Evolutionary conservation across 441 rosid genomes (phyloP), one percentile per base, ranked within the genome.

Genomic region (Croton laevigatus): DNA sequence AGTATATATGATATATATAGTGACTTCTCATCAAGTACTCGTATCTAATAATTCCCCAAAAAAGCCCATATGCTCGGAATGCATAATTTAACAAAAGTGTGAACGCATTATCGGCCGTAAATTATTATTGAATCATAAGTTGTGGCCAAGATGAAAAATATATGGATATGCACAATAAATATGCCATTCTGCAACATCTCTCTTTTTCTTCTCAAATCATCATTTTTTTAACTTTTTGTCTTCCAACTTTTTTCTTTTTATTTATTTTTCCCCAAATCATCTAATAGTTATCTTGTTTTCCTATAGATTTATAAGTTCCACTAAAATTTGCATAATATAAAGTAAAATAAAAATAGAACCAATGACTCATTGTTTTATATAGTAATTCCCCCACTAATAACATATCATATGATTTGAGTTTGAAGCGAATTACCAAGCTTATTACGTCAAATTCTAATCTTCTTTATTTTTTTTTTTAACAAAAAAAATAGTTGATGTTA

Each of bases 81-180:
- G 32, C 1, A 1, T 10, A 12, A 16, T 19, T 8, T 6, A 9
- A 7, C 44, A 6, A 40, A 40, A 40, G 62, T 68, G 64, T 57
- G 71, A 44, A 68, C 36, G 63, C 52, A 68, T 38, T 17, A 57
- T 44, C 12, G 20, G 71, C 64, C 71, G 71, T 42, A 58, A 68
- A 44, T 57, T 3, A 20, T 12, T 42, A 16, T 6, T 34, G 32
- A 27, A 27, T 17, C 3, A 3, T 42, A 19, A 49, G 32, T 8
- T 48, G 69, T 27, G 44, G 19, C 23, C 49, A 34, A 65, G 13
- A 45, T 37, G 46, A 8, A 61, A 61, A 61, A 17, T 37, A 61
- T 27, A 27, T 27, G 32, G 32, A 27, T 27, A 27, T n/a, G n/a
- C n/a, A n/a, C n/a, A n/a, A n/a, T n/a, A n/a, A n/a, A n/a, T n/a